Evolutionary conservation across 2,329 filamentous ascomycete species (phyloP), one percentile per base, ranked within the genome.

Genomic region (Tothia fuscella): DNA sequence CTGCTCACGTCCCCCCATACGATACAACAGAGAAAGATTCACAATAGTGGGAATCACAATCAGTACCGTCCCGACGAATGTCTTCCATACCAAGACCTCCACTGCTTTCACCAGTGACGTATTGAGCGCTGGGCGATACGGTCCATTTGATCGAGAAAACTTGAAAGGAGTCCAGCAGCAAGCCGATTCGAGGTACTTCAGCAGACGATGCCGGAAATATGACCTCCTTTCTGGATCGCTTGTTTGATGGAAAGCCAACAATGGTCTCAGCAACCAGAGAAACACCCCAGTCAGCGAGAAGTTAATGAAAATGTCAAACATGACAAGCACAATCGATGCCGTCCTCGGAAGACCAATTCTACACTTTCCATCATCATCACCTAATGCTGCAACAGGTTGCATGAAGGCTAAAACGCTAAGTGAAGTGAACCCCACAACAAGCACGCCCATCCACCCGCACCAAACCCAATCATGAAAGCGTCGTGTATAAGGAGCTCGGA

Each of bases 281-380:
- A 66, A 65, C 4, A 59, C 50, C 2, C 47, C 49, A 1, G 63
- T 65, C n/a, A 66, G 51, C n/a, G 53, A 49, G 6, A 57, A 40
- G 34, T 64, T 65, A 49, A 64, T 56, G 21, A 53, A 7, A 12
- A 62, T 49, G 41, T 65, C 62, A 47, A 57, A 64, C 6, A 50
- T 45, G 5, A 65, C 48, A 6, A 66, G 46, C 0, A 61, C 53
- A 13, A 63, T 50, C 0, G 56, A 56, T 6, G 59, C 55, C 20
- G 53, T 55, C 13, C 51, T 47, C 4, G 59, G 61, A 3, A 65
- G 45, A 3, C 63, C 63, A 12, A 66, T 63, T 1, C 57, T 53
- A 44, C 63, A 66, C 35, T 49, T 53, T 3, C 55, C 53, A 34
- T 63, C 57, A 2, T 38, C 38, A 34, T 63, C 57, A 2, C 38